phyloP scores from a whole-genome alignment of 345 rosid genomes.

The Limnanthes douglasii region DNA sequence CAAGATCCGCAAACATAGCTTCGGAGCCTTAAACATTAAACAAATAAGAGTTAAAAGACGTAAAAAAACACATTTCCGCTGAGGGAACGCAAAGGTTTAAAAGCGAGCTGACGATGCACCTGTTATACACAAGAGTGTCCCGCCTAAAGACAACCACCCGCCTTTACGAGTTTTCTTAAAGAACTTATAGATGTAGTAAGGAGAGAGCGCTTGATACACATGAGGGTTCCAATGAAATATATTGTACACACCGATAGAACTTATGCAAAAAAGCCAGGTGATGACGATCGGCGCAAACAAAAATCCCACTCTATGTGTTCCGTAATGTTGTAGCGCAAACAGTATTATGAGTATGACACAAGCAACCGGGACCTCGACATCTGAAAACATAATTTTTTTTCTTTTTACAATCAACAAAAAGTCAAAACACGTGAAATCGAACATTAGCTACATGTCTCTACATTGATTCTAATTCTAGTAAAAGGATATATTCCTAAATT shows the following conservation, averaged over 20 bases:
- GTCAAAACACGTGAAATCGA: too few relatives aligned
- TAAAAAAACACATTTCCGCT: background rate
- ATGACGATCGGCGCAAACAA: slow-evolving; percentile 74
- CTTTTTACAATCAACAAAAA: too few relatives aligned
- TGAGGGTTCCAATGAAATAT: slow-evolving; percentile 84
- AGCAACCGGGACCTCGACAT: slow-evolving; percentile 67
- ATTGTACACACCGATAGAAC: slow-evolving; percentile 77
- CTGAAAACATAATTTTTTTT: too few relatives aligned
- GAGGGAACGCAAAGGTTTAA: background rate
- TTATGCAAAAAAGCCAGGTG: slow-evolving; percentile 73
- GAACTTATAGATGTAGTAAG: slow-evolving; percentile 82
- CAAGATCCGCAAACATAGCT: slow-evolving; percentile 99
- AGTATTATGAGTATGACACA: slow-evolving; percentile 54
- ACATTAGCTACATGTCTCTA: too few relatives aligned
- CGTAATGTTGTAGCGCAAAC: slow-evolving; percentile 76
- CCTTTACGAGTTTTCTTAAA: slow-evolving; percentile 68
- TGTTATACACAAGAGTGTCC: slow-evolving; percentile 86
- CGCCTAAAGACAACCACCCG: slow-evolving; percentile 99
- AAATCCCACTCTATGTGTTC: slow-evolving; percentile 78
- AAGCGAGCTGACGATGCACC: slow-evolving; percentile 29
- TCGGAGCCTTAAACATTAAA: slow-evolving; percentile 53
- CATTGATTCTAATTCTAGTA: too few relatives aligned
- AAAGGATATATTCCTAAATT: too few relatives aligned
- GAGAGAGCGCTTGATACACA: slow-evolving; percentile 92
- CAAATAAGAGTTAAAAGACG: background rate